phyloP scores from a whole-genome alignment of 2,329 filamentous ascomycete species.

The Cercospora brassicicola region DNA sequence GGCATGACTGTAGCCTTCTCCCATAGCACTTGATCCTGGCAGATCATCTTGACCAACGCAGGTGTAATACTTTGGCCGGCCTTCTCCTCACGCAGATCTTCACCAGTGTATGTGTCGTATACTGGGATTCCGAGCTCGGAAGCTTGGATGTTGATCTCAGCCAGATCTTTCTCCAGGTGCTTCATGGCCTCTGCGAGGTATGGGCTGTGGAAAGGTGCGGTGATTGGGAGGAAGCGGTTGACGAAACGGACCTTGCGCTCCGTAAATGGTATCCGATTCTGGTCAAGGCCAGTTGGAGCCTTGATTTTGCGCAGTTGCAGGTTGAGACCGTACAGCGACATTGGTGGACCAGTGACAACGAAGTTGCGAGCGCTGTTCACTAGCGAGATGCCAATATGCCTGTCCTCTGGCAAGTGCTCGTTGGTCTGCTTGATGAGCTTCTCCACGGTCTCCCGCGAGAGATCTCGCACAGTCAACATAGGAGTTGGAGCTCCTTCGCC shows the following conservation, averaged over 20 bases:
- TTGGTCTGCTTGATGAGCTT: conserved; percentile 97
- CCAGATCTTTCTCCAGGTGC: conserved; percentile 83
- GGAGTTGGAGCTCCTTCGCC: conserved; percentile 95
- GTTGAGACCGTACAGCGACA: conserved; percentile 94
- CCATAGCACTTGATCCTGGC: conserved; percentile 91
- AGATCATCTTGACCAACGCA: conserved; percentile 85
- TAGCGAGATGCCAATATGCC: conserved; percentile 91
- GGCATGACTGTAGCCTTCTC: conserved; percentile 91
- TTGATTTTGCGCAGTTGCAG: conserved; percentile 94
- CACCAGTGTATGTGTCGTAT: conserved; percentile 84
- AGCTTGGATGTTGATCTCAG: conserved; percentile 73
- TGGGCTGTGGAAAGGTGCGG: conserved; percentile 95
- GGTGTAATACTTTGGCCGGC: conserved; percentile 77
- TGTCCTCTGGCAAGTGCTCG: conserved; percentile 86
- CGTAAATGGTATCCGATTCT: conserved; percentile 89
- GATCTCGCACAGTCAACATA: conserved; percentile 95
- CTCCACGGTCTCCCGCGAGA: conserved; percentile 83
- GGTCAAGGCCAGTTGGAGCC: conserved; percentile 93
- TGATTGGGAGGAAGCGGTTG: conserved; percentile 96
- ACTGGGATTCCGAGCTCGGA: conserved; percentile 78
- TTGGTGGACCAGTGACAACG: conserved; percentile 92
- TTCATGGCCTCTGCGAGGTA: conserved; percentile 81
- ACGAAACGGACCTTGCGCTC: conserved; percentile 95
- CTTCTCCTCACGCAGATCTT: conserved; percentile 72
- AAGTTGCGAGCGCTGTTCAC: conserved; percentile 97